Evolutionary conservation across 495 filamentous ascomycete genomes (phyloP).

Genomic region (Hypomontagnella monticulosa): DNA sequence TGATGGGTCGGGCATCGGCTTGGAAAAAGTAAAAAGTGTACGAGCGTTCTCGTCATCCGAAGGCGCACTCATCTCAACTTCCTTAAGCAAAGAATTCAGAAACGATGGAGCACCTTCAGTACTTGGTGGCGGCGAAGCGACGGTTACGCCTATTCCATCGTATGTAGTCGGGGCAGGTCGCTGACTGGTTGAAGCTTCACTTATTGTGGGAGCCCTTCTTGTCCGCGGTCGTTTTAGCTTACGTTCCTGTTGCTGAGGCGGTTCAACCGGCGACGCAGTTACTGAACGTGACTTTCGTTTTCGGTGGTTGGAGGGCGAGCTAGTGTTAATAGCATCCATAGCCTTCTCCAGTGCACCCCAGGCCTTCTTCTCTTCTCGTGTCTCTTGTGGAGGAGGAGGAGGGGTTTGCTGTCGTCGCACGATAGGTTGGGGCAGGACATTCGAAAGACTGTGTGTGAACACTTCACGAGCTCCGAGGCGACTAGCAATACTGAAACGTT

Average conservation of each 20-base stretch:
- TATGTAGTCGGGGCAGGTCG: slow-evolving; percentile 52
- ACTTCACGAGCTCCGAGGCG: slow-evolving; percentile 73
- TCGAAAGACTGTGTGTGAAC: slow-evolving; percentile 68
- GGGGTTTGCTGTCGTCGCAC: slow-evolving; percentile 36
- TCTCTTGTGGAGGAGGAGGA: slow-evolving; percentile 66
- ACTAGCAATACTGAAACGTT: slow-evolving; percentile 80
- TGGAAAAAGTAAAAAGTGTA: slow-evolving; percentile 55
- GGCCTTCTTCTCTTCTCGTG: slow-evolving; percentile 79
- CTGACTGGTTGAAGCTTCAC: slow-evolving; percentile 56
- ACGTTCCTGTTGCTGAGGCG: slow-evolving; percentile 70
- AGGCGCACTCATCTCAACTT: slow-evolving; percentile 77
- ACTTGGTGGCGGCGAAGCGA: slow-evolving; percentile 27
- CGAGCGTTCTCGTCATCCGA: slow-evolving; percentile 64
- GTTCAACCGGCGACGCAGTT: slow-evolving; percentile 75
- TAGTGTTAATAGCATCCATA: slow-evolving; percentile 67
- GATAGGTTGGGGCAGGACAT: slow-evolving; percentile 41
- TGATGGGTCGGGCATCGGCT: slow-evolving; percentile 63
- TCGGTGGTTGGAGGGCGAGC: slow-evolving; percentile 49
- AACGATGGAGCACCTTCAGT: slow-evolving; percentile 68
- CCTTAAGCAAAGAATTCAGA: slow-evolving; percentile 82
- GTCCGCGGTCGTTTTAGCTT: slow-evolving; percentile 88
- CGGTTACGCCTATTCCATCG: slow-evolving; percentile 45
- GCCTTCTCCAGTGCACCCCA: slow-evolving; percentile 92
- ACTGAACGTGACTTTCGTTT: slow-evolving; percentile 81
- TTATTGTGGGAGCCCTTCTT: slow-evolving; percentile 50